Evolutionary conservation across 2,329 filamentous ascomycete species (phyloP).

Genomic region (Juglanconis oblonga): DNA sequence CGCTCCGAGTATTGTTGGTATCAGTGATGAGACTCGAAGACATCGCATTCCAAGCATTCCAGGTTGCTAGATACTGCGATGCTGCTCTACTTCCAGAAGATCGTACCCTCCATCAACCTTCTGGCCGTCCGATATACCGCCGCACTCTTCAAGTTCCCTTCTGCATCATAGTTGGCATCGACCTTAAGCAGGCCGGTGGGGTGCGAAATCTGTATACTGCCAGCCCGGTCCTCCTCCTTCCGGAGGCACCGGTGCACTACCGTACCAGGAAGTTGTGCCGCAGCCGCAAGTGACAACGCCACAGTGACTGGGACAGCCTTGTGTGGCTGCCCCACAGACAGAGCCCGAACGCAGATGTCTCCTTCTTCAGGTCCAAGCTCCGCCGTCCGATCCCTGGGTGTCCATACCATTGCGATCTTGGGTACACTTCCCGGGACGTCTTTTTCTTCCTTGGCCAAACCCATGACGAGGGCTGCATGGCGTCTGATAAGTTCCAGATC

Average conservation of each 20-base stretch:
- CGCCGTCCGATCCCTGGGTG: constrained; percentile 15
- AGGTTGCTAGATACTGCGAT: not conserved
- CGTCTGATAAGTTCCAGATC: constrained; percentile 35
- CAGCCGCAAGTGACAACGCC: constrained; percentile 38
- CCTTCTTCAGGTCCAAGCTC: constrained; percentile 14
- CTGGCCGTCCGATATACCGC: constrained; percentile 46
- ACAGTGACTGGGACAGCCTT: constrained; percentile 41
- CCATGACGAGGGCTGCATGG: constrained; percentile 37
- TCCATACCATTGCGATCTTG: constrained; percentile 44
- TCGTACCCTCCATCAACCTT: constrained; percentile 47
- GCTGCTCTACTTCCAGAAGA: constrained; percentile 32
- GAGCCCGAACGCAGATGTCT: constrained; percentile 42
- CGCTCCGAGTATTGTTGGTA: no score
- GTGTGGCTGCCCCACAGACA: constrained; percentile 45
- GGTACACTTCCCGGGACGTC: constrained; percentile 40
- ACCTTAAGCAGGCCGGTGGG: constrained; percentile 46
- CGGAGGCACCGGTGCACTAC: constrained; percentile 33
- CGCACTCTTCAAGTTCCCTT: constrained; percentile 41
- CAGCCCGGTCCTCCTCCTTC: constrained; percentile 11
- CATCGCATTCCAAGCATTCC: no score
- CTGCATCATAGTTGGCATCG: constrained; percentile 34
- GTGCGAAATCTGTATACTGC: constrained; percentile 40
- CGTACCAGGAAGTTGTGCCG: constrained; percentile 38
- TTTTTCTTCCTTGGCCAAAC: constrained; percentile 32
- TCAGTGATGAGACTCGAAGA: no score